Base-by-base conservation (phyloP, 352 stramenopile genomes). In the Globisporangium radiosum region DNA sequence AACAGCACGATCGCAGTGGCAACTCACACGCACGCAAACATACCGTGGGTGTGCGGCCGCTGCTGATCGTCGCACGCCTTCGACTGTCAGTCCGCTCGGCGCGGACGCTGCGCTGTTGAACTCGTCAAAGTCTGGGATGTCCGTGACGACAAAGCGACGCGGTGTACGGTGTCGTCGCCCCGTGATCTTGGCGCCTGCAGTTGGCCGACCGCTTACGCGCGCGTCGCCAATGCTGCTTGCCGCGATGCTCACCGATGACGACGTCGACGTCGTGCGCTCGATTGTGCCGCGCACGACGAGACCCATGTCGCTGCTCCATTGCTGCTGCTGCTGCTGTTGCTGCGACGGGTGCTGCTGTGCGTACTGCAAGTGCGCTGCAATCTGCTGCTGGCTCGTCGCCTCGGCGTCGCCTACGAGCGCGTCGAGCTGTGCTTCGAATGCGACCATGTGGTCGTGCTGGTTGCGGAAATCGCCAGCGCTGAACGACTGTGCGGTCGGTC, bases 71-170 rank as follows among this genome's bases (percentile, higher is more conserved):
- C 49, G 42, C 19, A 39, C 15, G 13, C 61, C 53, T n/a, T 54
- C 53, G 7, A n/a, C 37, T 33, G 59, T 15, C 40, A 60, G 10
- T n/a, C 47, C 47, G 33, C 63, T 25, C 13, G 47, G 63, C 14
- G 37, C 42, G 9, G 40, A 4, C 13, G 19, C 59, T n/a, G 17
- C 40, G 42, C 51, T 48, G 10, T 54, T 51, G 56, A 68, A 66
- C 14, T 64, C 63, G 17, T 81, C 69, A 19, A 84, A 73, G 19
- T 84, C 73, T 13, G 76, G 74, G 36, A 91, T 64, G 57, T 91
- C 81, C 14, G 81, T 91, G 19, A 91, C 68, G 37, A 88, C 81
- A 45, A 91, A 91, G 42, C 82, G 81, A 3, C 77, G 67, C 43
- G 81, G 78, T 39, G 71, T 77, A 19, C 78, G 73, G 45, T 74